Percentiles rank a stretch among this genome's conserved stretches.
These are phyloP conservation scores for Aegilops speltoides DNA, from an alignment of 176 grass and related monocot genomes.

Conservation along the genomic window DNA sequence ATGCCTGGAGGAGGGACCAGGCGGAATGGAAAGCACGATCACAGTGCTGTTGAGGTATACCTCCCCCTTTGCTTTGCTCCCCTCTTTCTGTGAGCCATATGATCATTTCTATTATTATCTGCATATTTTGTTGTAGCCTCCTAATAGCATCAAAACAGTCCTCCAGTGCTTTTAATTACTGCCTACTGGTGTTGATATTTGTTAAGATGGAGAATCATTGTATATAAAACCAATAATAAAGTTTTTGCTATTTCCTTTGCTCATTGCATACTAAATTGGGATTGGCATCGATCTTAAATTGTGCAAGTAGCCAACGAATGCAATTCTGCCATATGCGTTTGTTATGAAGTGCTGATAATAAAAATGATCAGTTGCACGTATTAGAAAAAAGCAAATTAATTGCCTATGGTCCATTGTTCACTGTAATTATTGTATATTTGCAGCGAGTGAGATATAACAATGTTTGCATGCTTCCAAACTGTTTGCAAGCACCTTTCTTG, in stretches of 20 bases:
- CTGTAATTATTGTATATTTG: not conserved
- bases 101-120: not conserved
- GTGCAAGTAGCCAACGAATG: not conserved
- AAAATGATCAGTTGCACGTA: not conserved
- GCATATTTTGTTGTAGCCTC: not conserved
- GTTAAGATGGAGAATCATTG: not conserved
- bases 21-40: not conserved
- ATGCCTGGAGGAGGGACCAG: not conserved
- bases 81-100: not conserved
- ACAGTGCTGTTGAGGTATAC: not conserved
- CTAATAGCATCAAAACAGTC: not conserved
- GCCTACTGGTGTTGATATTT: not conserved
- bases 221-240: not conserved
- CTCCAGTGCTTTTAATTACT: not conserved
- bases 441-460: not conserved
- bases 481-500: not conserved
- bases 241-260: not conserved
- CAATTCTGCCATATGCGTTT: not conserved
- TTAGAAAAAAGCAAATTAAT: not conserved
- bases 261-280: not conserved
- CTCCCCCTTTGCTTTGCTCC: not conserved
- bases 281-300: not conserved
- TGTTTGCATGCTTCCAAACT: not conserved
- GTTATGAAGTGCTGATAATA: not conserved
- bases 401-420: not conserved